phyloP scores from a whole-genome alignment of 106 monocot species.

The Vanilla planifolia region DNA sequence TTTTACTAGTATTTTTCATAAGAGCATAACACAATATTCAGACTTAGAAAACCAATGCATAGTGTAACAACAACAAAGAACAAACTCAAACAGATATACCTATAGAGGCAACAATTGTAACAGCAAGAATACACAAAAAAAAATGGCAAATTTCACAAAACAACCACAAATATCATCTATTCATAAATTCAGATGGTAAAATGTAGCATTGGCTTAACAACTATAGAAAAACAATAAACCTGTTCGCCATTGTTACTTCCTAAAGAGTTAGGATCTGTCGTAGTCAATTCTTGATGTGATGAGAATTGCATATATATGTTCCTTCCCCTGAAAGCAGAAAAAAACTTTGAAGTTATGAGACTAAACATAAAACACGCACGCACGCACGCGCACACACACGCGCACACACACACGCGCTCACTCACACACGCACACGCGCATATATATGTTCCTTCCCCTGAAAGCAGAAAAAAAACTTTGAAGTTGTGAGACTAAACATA shows the following conservation, averaged over 20 bases:
- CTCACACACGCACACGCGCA: too few relatives aligned
- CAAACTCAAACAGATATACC: too few relatives aligned
- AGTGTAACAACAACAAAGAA: too few relatives aligned
- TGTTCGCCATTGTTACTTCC: conserved; percentile 51
- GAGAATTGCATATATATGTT: conserved; percentile 84
- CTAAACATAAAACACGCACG: too few relatives aligned
- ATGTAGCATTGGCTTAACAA: neutral
- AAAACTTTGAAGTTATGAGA: too few relatives aligned
- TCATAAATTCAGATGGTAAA: neutral
- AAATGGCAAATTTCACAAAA: neutral
- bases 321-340: conserved; percentile 51
- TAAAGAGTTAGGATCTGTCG: conserved; percentile 52
- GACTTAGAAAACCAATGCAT: too few relatives aligned
- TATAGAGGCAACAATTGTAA: too few relatives aligned
- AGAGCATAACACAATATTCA: too few relatives aligned
- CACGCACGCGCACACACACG: too few relatives aligned
- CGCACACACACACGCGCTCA: too few relatives aligned
- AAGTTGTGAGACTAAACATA: too few relatives aligned
- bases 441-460: conserved; percentile 80
- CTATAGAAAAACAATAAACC: conserved; percentile 23
- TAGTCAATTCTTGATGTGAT: conserved; percentile 79
- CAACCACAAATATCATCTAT: neutral
- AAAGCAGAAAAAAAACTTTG: conserved; percentile 6
- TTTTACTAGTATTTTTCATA: too few relatives aligned
- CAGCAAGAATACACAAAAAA: neutral